Evolutionary conservation across 176 grass and related monocot species (phyloP), one percentile per base, ranked within the genome.

Genomic region (Poa annua): DNA sequence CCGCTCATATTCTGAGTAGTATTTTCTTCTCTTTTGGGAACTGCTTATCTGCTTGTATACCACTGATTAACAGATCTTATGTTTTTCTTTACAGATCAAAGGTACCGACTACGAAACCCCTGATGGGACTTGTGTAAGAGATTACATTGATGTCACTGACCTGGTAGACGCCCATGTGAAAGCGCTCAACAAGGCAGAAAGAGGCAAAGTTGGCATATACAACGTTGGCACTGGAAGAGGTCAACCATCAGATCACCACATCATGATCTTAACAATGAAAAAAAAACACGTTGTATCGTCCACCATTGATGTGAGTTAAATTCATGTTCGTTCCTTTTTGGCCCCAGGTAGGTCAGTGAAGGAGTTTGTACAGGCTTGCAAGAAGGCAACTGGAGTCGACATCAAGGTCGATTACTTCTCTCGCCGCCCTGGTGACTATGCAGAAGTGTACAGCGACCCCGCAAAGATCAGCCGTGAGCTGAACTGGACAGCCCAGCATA

Each of bases 171-270:
- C 94, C 83, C 94, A 97, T 74, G 92, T 94, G 33, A 97, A 97
- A 66, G 94, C 94, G 20, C 94, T 97, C 76, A 89, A 87, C 89
- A 97, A 92, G 81, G 92, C 90, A 22, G 74, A 90, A 82, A 87
- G 68, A 74, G 85, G 88, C 34, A 92, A 85, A 89, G 92, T 97
- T 49, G 94, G 94, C 52, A 97, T 97, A 77, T 97, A 94, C 88
- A 97, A 97, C 29, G 94, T 97, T 4, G 94, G 94, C 54, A 97
- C 94, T n/a, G 94, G 94, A 75, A 94, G 94, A 90, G 94, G 94
- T 97, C 17, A 87, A 25, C 53, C 75, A 34, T 77, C 33, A 24
- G 3, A 87, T 17, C 70, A 70, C 19, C 53, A 32, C 15, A 57
- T 8, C 5, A 61, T 22, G 29, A 80, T 78, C 11, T 74, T 74